Conservation (phyloP, 108 stramenopile genomes). For the Cyclotella sp. region DNA sequence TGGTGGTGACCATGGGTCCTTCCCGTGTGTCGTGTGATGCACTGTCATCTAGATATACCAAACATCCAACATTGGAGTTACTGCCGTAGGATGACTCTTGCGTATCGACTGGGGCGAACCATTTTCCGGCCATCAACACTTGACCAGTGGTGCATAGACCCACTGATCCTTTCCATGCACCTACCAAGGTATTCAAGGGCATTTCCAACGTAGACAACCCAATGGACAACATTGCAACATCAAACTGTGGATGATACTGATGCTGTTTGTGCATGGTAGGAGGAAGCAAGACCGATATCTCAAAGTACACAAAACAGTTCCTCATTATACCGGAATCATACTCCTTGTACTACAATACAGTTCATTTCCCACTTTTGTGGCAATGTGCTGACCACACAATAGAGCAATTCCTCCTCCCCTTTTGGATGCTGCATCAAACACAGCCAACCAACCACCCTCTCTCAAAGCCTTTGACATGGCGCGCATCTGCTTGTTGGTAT, state of each 20-base stretch:
- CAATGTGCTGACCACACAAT: conserved; percentile 91
- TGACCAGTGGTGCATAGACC: conserved; percentile 95
- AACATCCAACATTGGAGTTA: conserved; percentile 89
- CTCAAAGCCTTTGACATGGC: conserved; percentile 85
- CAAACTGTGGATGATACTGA: conserved; percentile 17
- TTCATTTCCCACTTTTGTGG: conserved; percentile 89
- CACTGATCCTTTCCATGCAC: conserved; percentile 91
- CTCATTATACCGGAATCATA: conserved; percentile 93
- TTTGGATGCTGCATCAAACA: conserved; percentile 89
- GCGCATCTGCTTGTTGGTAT: conserved; percentile 80
- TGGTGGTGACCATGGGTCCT: conserved; percentile 85
- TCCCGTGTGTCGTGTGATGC: conserved; percentile 92
- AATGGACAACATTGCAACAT: conserved; percentile 74
- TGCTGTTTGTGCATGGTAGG: conserved; percentile 38
- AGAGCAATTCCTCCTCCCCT: conserved; percentile 75
- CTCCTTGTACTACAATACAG: conserved; percentile 85
- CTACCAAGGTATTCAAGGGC: conserved; percentile 94
- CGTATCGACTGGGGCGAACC: conserved; percentile 75
- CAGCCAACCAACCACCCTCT: conserved; percentile 84
- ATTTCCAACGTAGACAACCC: conserved; percentile 95
- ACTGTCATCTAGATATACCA: conserved; percentile 91
- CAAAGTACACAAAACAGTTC: conserved; percentile 95
- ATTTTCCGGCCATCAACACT: conserved; percentile 80
- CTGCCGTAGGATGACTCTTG: conserved; percentile 67
- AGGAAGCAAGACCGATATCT: conserved; percentile 83